A percentile compares a stretch with the other conserved stretches of the same genome.
Evolutionary conservation across 345 rosid species (phyloP).

Genomic region (rapeseed (Brassica napus)): Da-Ae NC_063449.1:25437501-25438000

Average conservation of each 20-base stretch:
- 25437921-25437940: slow-evolving; percentile 16
- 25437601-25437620: slow-evolving; percentile 70
- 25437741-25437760: slow-evolving; percentile 77
- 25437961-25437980: slow-evolving; percentile 83
- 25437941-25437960: slow-evolving; percentile 75
- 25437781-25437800: slow-evolving; percentile 75
- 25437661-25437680: slow-evolving; percentile 81
- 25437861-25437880: neutral
- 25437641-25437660: slow-evolving; percentile 84
- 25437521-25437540: slow-evolving; percentile 80
- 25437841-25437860: slow-evolving; percentile 59
- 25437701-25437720: slow-evolving; percentile 89
- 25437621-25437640: slow-evolving; percentile 86
- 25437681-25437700: slow-evolving; percentile 84
- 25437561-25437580: slow-evolving; percentile 75
- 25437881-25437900: neutral
- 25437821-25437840: slow-evolving; percentile 84
- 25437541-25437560: slow-evolving; percentile 69
- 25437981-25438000: slow-evolving; percentile 87
- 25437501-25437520: slow-evolving; percentile 56
- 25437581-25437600: slow-evolving; percentile 77
- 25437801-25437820: slow-evolving; percentile 66
- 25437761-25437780: slow-evolving; percentile 78
- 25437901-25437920: neutral
- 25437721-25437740: slow-evolving; percentile 89